phyloP scores from a whole-genome alignment of 805 yeast genomes.

The Kodamaea kakaduensis region DNA sequence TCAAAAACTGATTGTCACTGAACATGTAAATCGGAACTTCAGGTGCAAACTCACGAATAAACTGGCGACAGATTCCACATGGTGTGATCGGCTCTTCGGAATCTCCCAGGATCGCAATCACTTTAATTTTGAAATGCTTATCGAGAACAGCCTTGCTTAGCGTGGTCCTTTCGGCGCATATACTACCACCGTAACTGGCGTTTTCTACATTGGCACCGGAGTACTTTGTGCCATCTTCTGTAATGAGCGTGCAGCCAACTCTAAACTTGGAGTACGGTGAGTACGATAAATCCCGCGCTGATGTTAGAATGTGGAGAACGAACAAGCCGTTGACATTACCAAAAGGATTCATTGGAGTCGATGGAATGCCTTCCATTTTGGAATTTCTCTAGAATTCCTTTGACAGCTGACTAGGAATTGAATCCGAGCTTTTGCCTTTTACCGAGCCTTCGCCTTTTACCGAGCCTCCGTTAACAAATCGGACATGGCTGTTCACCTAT shows the following conservation, averaged over 20 bases:
- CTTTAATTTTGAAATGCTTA: conserved; percentile 45
- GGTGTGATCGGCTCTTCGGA: conserved; percentile 63
- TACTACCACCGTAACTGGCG: conserved; percentile 72
- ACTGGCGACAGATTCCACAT: conserved; percentile 93
- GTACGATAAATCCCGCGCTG: conserved; percentile 53
- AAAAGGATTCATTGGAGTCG: too few species aligned
- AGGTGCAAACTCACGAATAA: conserved; percentile 73
- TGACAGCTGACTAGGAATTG: too few species aligned
- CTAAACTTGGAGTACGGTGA: conserved; percentile 73
- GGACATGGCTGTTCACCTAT: too few species aligned
- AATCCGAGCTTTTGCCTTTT: too few species aligned
- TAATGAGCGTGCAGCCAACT: conserved; percentile 77
- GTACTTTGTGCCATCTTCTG: conserved; percentile 45
- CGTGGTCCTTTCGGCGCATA: conserved; percentile 41
- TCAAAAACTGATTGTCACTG: conserved; percentile 34
- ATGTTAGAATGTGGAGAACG: conserved; percentile 21
- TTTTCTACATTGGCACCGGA: conserved; percentile 90
- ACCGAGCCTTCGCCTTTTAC: too few species aligned
- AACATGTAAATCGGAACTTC: conserved; percentile 68
- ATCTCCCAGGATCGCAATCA: conserved; percentile 68
- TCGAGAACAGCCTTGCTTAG: conserved; percentile 34
- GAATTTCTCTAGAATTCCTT: too few species aligned
- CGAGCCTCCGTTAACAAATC: too few species aligned
- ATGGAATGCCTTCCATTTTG: too few species aligned
- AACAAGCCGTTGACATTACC: too few species aligned